Base-by-base conservation (phyloP, 2,329 filamentous ascomycete genomes). In the Diaporthe sp. region DNA sequence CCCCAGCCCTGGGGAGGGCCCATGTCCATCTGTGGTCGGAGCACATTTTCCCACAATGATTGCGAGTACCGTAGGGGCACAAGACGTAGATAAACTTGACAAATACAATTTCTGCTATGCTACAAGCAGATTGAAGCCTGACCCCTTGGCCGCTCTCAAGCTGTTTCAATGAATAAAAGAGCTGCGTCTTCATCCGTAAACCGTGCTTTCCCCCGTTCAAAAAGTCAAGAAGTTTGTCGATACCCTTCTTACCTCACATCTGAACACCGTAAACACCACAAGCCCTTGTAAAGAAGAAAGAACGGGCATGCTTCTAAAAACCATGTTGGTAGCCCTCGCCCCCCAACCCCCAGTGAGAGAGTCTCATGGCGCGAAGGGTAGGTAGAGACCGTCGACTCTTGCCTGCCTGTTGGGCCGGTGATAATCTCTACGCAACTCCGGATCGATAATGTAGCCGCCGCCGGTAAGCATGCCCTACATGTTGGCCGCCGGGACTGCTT, bases 401-500 rank as follows among this genome's bases (percentile, higher is more conserved):
- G 13, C 13, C 57, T 60, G 57, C 57, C 34, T 10, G 10, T 37
- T 60, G 20, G 31, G 37, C 51, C 22, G 53, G 25, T 31, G 37
- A 47, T 39, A 31, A 1, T 12, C 49, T 73, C 57, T 22, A 17
- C 42, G 39, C 25, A 67, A 22, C 10, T 51, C 28, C 31, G 28
- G n/a, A 34, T 42, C 39, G 25, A 12, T 22, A 39, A 10, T 15
- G 22, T 47, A 31, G 34, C 61, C 68, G 34, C 13, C 34, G 47
- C 8, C 57, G 49, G n/a, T n/a, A 34, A 51, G 5, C 70, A 76
- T 57, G 60, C 60, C 72, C 80, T 83, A 84, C 82, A 84, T 83
- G 77, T 83, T 73, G 77, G 83, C 77, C 78, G 84, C 76, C 79
- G 78, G 74, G 22, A 80, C 76, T 13, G 80, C 83, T 25, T 87